phyloP scores from a whole-genome alignment of 441 rosid genomes.

The Pelargonium fulgidum region DNA sequence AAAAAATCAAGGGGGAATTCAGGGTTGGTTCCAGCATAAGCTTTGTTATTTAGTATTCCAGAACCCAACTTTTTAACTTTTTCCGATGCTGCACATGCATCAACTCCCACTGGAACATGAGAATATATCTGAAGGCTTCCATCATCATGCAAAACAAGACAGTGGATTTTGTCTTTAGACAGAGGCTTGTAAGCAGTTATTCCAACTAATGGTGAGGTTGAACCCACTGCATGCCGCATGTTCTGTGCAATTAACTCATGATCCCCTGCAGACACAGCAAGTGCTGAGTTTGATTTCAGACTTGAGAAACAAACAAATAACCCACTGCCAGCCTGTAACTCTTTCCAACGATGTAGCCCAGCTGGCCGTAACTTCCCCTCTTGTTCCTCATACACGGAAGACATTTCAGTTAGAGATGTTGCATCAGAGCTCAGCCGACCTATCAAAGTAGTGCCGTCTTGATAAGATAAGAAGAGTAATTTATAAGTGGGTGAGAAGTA shows the following conservation, averaged over 20 bases:
- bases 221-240: slow-evolving; percentile 75
- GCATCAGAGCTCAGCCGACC: slow-evolving; percentile 75
- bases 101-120: slow-evolving; percentile 61
- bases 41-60: slow-evolving; percentile 82
- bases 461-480: slow-evolving; percentile 80
- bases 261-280: slow-evolving; percentile 61
- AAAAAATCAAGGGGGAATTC: slow-evolving; percentile 99
- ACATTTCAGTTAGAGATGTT: slow-evolving; percentile 58
- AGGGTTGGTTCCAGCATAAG: slow-evolving; percentile 74
- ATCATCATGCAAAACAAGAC: slow-evolving; percentile 96
- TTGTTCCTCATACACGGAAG: slow-evolving; percentile 73
- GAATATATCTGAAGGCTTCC: slow-evolving; percentile 99
- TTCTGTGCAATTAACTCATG: slow-evolving; percentile 74
- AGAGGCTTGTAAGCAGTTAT: slow-evolving; percentile 92
- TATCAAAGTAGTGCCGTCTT: slow-evolving; percentile 81
- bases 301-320: slow-evolving; percentile 83
- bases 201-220: slow-evolving; percentile 91
- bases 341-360: slow-evolving; percentile 95
- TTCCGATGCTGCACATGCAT: slow-evolving; percentile 61
- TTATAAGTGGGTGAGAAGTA: slow-evolving; percentile 77
- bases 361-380: slow-evolving; percentile 68
- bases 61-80: slow-evolving; percentile 87
- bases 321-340: slow-evolving; percentile 75
- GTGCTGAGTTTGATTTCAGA: slow-evolving; percentile 68
- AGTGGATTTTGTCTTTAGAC: slow-evolving; percentile 89